phyloP scores from a whole-genome alignment of 2,329 filamentous ascomycete genomes.

The Colletotrichum horii region DNA sequence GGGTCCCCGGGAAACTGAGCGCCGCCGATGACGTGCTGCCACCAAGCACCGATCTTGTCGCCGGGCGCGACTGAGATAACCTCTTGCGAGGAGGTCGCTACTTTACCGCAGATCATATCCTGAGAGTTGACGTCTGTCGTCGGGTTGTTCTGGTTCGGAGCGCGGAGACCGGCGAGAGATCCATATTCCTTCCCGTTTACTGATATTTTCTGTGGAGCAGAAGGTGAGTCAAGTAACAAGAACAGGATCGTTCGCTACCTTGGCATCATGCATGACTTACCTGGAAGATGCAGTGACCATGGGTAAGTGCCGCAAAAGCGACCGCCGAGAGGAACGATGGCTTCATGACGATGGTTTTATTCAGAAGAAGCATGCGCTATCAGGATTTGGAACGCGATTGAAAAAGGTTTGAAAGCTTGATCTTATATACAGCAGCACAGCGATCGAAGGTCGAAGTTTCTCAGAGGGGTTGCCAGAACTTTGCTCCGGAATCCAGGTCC shows the following conservation, averaged over 20 bases:
- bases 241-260: neutral
- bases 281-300: slow-evolving; percentile 17
- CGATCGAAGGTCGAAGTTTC: neutral
- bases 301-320: neutral
- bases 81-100: slow-evolving; percentile 42
- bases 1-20: slow-evolving; percentile 52
- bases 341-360: neutral
- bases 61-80: slow-evolving; percentile 56
- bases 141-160: slow-evolving; percentile 50
- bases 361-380: no score
- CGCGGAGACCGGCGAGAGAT: slow-evolving; percentile 15
- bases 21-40: slow-evolving; percentile 60
- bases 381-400: neutral
- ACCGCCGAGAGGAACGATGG: neutral
- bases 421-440: neutral
- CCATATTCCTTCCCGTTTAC: slow-evolving; percentile 18
- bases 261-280: neutral
- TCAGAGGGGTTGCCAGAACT: neutral
- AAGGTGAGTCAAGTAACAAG: neutral
- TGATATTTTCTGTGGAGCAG: neutral
- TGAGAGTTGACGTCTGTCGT: slow-evolving; percentile 53
- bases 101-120: slow-evolving; percentile 55
- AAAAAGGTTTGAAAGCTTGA: neutral
- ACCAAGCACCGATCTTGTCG: slow-evolving; percentile 56
- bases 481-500: neutral